phyloP scores from a whole-genome alignment of 495 filamentous ascomycete species.

The Aspergillus conjunctus region DNA sequence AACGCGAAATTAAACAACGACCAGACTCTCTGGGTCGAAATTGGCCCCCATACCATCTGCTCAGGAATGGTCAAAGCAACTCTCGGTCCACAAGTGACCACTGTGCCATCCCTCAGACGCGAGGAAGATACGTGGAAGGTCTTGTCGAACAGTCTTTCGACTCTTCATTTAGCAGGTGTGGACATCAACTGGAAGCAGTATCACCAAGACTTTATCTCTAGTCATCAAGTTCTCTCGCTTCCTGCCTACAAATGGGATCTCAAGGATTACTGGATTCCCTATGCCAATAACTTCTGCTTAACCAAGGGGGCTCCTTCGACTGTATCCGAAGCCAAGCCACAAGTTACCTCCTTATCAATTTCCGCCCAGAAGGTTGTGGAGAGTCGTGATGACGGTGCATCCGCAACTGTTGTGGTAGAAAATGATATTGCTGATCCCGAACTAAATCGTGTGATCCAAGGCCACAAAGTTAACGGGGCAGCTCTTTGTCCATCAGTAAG shows the following conservation, averaged over 20 bases:
- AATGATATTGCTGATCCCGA: conserved; percentile 65
- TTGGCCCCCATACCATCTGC: conserved; percentile 71
- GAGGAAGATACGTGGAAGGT: conserved; percentile 65
- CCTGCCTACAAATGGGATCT: conserved; percentile 77
- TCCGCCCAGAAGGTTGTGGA: conserved; percentile 55
- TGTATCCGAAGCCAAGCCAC: conserved; percentile 32
- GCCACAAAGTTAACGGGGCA: conserved; percentile 73
- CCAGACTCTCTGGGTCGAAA: conserved; percentile 58
- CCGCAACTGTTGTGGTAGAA: conserved; percentile 62
- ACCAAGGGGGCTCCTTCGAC: conserved; percentile 44
- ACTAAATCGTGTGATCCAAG: conserved; percentile 61
- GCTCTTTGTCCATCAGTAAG: conserved; percentile 57
- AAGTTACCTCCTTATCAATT: conserved; percentile 41
- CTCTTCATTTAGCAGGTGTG: conserved; percentile 65
- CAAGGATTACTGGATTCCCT: conserved; percentile 84
- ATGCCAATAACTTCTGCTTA: conserved; percentile 61
- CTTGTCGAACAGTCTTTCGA: conserved; percentile 58
- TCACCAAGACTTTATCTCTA: conserved; percentile 67
- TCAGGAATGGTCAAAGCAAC: conserved; percentile 69
- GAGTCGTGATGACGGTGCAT: conserved; percentile 55
- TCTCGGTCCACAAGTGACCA: conserved; percentile 58
- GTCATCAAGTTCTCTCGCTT: conserved; percentile 63
- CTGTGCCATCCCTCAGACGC: conserved; percentile 60
- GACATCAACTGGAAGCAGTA: conserved; percentile 78
- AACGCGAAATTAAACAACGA: conserved; percentile 48